phyloP scores from a whole-genome alignment of 2,329 filamentous ascomycete species.

The Bipolaris sorokiniana region DNA sequence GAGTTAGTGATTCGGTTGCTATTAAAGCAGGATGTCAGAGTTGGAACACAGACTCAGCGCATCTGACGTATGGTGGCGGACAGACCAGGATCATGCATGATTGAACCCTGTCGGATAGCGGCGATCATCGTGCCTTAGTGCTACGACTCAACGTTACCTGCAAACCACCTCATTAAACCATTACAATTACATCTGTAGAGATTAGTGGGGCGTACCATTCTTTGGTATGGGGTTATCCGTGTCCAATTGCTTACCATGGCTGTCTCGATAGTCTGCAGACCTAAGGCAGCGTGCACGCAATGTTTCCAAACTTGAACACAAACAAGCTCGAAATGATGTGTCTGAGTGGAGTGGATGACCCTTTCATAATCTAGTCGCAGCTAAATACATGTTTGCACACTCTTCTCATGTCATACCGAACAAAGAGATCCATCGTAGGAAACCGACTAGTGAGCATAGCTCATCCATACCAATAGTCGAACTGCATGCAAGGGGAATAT shows the following conservation, averaged over 20 bases:
- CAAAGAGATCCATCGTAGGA: constrained; percentile 21
- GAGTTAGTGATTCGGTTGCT: constrained; percentile 6
- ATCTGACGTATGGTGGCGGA: constrained; percentile 46
- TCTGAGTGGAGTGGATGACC: constrained; percentile 28
- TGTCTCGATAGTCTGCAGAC: background rate
- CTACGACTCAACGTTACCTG: background rate
- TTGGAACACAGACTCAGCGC: constrained; percentile 31
- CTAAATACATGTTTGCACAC: constrained; percentile 46
- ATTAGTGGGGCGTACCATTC: background rate
- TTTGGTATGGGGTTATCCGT: background rate
- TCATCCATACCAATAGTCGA: constrained; percentile 9
- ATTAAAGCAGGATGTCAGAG: constrained; percentile 39
- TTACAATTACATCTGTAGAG: too few species aligned
- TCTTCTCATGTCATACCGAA: constrained; percentile 35
- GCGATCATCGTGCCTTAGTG: constrained; percentile 22
- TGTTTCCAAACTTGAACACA: background rate
- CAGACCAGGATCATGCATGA: constrained; percentile 26
- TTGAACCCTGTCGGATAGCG: constrained; percentile 22
- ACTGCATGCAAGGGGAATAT: constrained; percentile 23
- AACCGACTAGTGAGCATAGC: constrained; percentile 14
- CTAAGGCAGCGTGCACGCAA: background rate
- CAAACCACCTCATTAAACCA: too few species aligned
- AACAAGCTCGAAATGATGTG: background rate
- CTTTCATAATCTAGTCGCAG: constrained; percentile 38
- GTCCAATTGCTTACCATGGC: background rate